Conservation (phyloP, 345 rosid genomes). For the Sapria himalayana region DNA sequence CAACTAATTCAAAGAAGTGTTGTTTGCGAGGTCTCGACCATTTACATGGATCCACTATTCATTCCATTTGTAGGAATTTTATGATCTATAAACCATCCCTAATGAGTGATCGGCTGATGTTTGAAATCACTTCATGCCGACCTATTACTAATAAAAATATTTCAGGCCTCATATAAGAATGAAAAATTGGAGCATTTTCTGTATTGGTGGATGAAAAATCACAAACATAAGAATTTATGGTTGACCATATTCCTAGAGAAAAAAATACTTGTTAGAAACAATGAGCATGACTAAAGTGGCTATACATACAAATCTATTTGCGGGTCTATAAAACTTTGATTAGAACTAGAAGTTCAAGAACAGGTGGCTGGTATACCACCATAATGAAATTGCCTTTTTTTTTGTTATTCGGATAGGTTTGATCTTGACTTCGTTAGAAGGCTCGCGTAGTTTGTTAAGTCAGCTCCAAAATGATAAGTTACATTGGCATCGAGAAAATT, state of each 20-base stretch:
- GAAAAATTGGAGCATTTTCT: not conserved
- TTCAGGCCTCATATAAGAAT: not conserved
- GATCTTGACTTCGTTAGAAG: not conserved
- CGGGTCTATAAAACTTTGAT: slow-evolving; percentile 6
- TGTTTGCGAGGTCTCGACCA: slow-evolving; percentile 1
- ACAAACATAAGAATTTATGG: not conserved
- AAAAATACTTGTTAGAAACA: slow-evolving; percentile 5
- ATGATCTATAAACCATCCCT: not conserved
- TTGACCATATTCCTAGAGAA: slow-evolving; percentile 3
- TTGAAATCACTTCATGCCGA: too few relatives aligned
- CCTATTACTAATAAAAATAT: too few relatives aligned
- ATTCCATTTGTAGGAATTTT: not conserved
- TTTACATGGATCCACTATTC: slow-evolving; percentile 2
- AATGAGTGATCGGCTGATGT: too few relatives aligned
- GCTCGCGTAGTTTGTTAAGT: not conserved
- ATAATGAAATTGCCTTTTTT: slow-evolving; percentile 1
- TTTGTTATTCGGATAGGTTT: not conserved
- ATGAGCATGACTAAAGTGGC: slow-evolving; percentile 5
- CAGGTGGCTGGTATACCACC: slow-evolving; percentile 5
- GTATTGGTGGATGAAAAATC: too few relatives aligned
- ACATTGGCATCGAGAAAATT: slow-evolving; percentile 3
- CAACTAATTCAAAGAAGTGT: slow-evolving; percentile 1
- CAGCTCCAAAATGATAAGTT: slow-evolving; percentile 2
- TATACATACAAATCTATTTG: slow-evolving; percentile 7
- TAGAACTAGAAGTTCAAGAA: slow-evolving; percentile 5